Percentiles rank a stretch among this genome's conserved stretches.
These are phyloP conservation scores for Lophium mytilinum DNA, from an alignment of 495 filamentous ascomycete species.

Conservation along the genomic window DNA sequence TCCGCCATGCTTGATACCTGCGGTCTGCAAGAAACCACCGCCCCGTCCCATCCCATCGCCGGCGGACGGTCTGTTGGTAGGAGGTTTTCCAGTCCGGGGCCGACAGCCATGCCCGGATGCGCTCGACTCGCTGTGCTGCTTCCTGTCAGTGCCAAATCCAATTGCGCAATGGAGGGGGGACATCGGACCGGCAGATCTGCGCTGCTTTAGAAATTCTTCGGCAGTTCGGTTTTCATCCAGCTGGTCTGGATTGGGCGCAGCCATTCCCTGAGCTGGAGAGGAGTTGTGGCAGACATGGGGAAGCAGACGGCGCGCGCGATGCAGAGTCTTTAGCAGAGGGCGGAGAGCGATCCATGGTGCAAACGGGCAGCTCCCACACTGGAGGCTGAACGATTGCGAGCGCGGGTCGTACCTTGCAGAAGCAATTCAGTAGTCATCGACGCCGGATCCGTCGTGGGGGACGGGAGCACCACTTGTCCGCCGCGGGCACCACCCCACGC, in stretches of 20 bases:
- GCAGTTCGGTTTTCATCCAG: conserved; percentile 1
- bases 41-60: neutral
- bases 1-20: neutral
- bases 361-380: no score
- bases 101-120: neutral
- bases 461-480: no score
- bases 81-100: neutral
- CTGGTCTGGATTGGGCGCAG: neutral
- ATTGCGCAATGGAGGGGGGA: neutral
- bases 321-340: no score
- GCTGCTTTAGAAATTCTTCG: neutral
- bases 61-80: neutral
- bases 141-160: neutral
- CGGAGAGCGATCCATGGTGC: no score
- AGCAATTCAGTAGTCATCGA: no score
- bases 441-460: no score
- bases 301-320: no score
- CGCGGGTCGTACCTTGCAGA: no score
- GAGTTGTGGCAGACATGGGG: no score
- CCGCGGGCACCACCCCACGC: no score
- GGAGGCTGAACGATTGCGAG: no score
- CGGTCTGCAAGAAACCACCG: neutral
- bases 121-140: neutral
- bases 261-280: no score
- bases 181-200: neutral